Conservation (phyloP, 2,329 filamentous ascomycete genomes). For the Sporothrix schenckii region DNA sequence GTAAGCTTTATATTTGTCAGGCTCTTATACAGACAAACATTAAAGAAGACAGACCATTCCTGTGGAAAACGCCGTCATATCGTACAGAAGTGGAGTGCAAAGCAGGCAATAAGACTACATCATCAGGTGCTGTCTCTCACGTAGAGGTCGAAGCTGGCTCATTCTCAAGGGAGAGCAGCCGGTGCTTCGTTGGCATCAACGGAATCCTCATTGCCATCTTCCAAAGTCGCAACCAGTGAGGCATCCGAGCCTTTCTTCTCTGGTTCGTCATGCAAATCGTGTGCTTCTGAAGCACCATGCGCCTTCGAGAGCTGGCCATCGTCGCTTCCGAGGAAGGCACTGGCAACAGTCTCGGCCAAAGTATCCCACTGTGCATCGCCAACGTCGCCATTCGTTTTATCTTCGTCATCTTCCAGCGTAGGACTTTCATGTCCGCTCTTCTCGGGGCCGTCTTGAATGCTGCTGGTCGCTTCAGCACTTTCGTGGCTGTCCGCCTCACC, state of each 20-base stretch:
- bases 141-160: background rate
- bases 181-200: background rate
- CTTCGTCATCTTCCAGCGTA: conserved; percentile 5
- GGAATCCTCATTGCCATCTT: background rate
- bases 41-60: background rate
- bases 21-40: background rate
- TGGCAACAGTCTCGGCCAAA: conserved; percentile 31
- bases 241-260: background rate
- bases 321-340: conserved; percentile 25
- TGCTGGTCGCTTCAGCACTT: background rate
- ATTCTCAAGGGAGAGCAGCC: background rate
- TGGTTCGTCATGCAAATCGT: background rate
- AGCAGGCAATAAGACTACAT: too few relatives aligned
- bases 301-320: background rate
- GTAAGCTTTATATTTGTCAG: background rate
- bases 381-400: background rate
- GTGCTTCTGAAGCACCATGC: background rate
- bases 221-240: background rate
- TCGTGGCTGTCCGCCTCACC: background rate
- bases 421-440: conserved; percentile 8
- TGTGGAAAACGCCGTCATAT: conserved; percentile 1
- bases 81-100: background rate
- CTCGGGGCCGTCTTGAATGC: background rate
- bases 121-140: background rate
- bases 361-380: conserved; percentile 30